Conservation (phyloP, 208 protist species). For the Leishmania lainsoni region DNA sequence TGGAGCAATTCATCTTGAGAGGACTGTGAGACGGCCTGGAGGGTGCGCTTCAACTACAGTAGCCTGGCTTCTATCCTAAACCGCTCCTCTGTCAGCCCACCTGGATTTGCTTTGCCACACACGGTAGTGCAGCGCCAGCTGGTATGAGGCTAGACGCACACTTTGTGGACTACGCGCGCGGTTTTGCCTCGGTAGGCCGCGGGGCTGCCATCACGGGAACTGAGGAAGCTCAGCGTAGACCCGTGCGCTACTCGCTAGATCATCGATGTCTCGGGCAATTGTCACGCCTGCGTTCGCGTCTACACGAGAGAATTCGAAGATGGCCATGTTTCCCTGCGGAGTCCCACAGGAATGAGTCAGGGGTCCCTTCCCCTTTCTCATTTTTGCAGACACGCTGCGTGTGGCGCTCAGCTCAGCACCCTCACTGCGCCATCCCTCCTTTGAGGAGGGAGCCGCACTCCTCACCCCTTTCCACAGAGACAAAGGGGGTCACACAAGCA, state of each 20-base stretch:
- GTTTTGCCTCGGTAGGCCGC: not conserved
- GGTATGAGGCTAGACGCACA: no score
- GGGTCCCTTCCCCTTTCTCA: not conserved
- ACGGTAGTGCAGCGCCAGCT: no score
- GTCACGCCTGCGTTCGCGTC: not conserved
- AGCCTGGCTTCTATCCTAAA: not conserved
- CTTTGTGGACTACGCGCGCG: no score
- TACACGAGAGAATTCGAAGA: not conserved
- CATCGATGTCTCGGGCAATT: not conserved
- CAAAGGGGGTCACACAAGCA: not conserved
- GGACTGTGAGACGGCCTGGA: not conserved
- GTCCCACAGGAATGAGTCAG: not conserved
- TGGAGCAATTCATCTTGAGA: not conserved
- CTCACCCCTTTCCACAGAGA: not conserved
- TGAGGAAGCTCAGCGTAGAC: not conserved
- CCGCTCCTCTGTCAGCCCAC: no score
- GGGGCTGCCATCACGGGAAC: not conserved
- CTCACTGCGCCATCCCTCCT: not conserved
- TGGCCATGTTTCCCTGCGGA: not conserved
- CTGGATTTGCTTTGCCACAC: no score
- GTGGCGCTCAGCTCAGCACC: not conserved
- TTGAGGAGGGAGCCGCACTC: not conserved
- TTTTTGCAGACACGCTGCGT: not conserved
- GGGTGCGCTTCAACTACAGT: not conserved
- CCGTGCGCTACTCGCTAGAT: not conserved